Base-by-base conservation (phyloP, 176 grass and related monocot genomes). In the barley (Hordeum vulgare) region DNA sequence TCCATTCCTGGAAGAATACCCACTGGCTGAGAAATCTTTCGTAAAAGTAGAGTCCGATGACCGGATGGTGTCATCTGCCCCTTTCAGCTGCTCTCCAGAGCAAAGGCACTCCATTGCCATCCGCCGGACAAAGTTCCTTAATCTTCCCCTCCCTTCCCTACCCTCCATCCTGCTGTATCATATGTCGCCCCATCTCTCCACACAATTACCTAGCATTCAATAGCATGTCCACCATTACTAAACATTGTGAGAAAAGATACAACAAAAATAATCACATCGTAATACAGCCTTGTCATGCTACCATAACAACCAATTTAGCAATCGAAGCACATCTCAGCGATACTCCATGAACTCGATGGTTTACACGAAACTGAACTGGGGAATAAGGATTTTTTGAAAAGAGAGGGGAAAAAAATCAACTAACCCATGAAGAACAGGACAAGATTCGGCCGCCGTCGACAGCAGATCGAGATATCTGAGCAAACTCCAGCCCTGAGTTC, bases 91-190 rank as follows among this genome's bases (percentile, higher is more conserved):
- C 78, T 99, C 93, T 33, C 93, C 89, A 23, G 93, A 96, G 88
- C 97, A 99, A 82, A 96, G 84, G 74, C 93, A 99, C 89, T 99
- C 92, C 93, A 96, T 96, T 61, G 80, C 39, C 85, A 90, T 90
- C 9, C 51, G 68, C 80, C 13, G 31, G 40, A 70, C 76, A 24
- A 79, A 84, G 7, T 62, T 80, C 29, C 75, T 87, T 9, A 87
- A 84, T 26, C 37, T 80, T 3, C 80, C 75, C 40, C 70, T 84
- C 24, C 24, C 21, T 78, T 84, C 33, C 61, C 80, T 90, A 90
- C 80, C 89, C 84, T 80, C 80, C 89, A 90, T 90, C 68, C 61
- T 84, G 49, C 60, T 84, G 68, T 74, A 76, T 76, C 76, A 90
- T 44, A 31, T 70, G 31, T 24, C 11, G 39, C 3, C 69, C 75